A percentile compares a stretch with the other conserved stretches of the same genome.
Evolutionary conservation across 2,329 filamentous ascomycete species (phyloP).

Genomic region (Penicillium crustosum): DNA sequence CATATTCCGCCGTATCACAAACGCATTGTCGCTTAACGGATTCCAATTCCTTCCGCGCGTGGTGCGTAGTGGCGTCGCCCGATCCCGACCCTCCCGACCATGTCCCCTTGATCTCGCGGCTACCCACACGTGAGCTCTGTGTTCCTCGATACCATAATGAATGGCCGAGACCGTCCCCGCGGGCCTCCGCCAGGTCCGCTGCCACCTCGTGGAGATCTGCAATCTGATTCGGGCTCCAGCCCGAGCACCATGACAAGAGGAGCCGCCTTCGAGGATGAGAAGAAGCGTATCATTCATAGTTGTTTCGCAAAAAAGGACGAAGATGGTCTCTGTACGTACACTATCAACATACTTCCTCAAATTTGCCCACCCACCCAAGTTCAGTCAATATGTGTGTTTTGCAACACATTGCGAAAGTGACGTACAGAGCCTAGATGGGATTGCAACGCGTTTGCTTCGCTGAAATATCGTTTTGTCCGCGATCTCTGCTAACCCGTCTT

Average conservation of each 20-base stretch:
- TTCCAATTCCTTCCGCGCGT: conserved; percentile 10
- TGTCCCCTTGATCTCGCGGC: conserved; percentile 34
- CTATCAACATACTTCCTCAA: not conserved
- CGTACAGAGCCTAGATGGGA: not conserved
- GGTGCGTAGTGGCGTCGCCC: conserved; percentile 16
- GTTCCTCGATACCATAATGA: conserved; percentile 33
- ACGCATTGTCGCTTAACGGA: not conserved
- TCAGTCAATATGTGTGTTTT: not conserved
- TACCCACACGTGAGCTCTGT: conserved; percentile 28
- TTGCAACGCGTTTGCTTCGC: not conserved
- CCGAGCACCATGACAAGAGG: conserved; percentile 53
- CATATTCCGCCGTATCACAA: not conserved
- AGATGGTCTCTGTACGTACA: conserved; percentile 74
- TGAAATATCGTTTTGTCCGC: too few species aligned
- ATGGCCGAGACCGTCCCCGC: conserved; percentile 38
- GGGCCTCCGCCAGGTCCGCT: conserved; percentile 31
- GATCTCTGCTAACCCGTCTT: conserved; percentile 21
- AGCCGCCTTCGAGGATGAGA: conserved; percentile 94
- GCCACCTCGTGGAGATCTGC: conserved; percentile 35
- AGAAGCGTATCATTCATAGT: conserved; percentile 87
- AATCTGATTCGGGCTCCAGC: conserved; percentile 33
- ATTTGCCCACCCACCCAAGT: not conserved
- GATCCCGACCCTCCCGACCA: conserved; percentile 27
- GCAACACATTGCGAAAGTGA: conserved; percentile 4
- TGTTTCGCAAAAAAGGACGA: conserved; percentile 89